Evolutionary conservation across 768 basidiomycete species (phyloP).

Genomic region (Tephrocybe sp.): DNA sequence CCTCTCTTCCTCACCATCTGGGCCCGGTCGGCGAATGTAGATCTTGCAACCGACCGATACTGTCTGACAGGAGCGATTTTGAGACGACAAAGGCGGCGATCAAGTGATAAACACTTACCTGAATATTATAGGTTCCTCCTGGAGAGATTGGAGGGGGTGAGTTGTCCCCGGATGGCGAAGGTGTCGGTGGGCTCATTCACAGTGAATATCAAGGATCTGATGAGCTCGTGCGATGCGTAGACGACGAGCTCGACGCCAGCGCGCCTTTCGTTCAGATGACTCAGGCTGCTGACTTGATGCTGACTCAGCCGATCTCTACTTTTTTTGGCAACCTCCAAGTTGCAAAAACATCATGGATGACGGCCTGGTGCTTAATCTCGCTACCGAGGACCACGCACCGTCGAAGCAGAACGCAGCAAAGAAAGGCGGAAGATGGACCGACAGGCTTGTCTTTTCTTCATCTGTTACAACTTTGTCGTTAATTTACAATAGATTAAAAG

Average conservation of each 20-base stretch:
- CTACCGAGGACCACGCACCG: conserved; percentile 32
- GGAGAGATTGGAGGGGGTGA: conserved; percentile 66
- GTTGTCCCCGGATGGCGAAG: conserved; percentile 39
- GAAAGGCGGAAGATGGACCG: conserved; percentile 76
- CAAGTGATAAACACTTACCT: conserved; percentile 45
- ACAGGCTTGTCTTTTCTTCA: conserved; percentile 50
- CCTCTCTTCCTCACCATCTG: conserved; percentile 85
- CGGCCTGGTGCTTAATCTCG: conserved; percentile 74
- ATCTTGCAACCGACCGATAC: conserved; percentile 95
- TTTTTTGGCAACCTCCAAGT: neutral
- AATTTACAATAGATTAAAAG: conserved; percentile 57
- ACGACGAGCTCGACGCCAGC: conserved; percentile 5
- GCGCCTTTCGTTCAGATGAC: conserved; percentile 7
- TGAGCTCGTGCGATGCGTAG: neutral
- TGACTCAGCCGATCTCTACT: conserved; percentile 23
- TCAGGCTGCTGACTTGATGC: conserved; percentile 14
- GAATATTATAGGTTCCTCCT: conserved; percentile 76
- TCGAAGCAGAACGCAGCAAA: conserved; percentile 29
- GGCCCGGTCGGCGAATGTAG: conserved; percentile 79
- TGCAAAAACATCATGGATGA: conserved; percentile 64
- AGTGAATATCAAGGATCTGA: neutral
- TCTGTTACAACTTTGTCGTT: conserved; percentile 17
- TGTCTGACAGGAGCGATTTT: conserved; percentile 48
- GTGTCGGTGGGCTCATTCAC: conserved; percentile 36
- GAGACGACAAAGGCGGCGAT: conserved; percentile 27